Evolutionary conservation across 129 eudicot species (phyloP).

Genomic region (Helichrysum umbraculigerum): DNA sequence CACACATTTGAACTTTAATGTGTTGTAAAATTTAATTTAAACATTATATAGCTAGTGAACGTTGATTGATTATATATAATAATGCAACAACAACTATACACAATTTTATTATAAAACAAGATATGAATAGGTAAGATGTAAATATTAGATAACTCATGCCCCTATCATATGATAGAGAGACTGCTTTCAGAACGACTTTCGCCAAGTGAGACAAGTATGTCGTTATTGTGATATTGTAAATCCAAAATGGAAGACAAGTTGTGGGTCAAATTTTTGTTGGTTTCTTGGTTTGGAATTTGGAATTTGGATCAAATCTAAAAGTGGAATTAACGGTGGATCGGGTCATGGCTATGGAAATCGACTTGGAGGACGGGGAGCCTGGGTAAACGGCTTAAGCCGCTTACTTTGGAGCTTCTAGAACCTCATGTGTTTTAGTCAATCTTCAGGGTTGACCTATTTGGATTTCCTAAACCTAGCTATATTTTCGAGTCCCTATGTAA

Average conservation of each 20-base stretch:
- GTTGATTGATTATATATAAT: too few relatives aligned
- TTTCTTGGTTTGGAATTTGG: slow-evolving; percentile 21
- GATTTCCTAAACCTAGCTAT: background rate
- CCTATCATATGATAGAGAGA: too few relatives aligned
- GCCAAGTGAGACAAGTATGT: too few relatives aligned
- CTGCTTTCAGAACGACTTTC: too few relatives aligned
- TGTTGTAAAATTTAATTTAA: too few relatives aligned
- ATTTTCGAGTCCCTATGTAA: slow-evolving; percentile 16
- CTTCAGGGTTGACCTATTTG: slow-evolving; percentile 19
- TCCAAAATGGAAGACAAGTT: too few relatives aligned
- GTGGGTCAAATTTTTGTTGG: slow-evolving; percentile 16
- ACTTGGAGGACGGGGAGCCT: background rate
- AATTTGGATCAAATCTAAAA: slow-evolving; percentile 23
- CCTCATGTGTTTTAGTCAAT: slow-evolving; percentile 9
- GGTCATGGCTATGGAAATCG: slow-evolving; percentile 8
- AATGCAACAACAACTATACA: too few relatives aligned
- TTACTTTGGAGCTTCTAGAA: slow-evolving; percentile 22
- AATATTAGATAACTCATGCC: too few relatives aligned
- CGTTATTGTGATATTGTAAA: background rate
- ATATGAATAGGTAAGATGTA: too few relatives aligned
- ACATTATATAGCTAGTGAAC: background rate
- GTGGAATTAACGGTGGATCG: slow-evolving; percentile 14
- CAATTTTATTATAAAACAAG: too few relatives aligned
- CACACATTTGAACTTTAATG: too few relatives aligned
- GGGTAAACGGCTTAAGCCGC: background rate